These are phyloP conservation scores for Geosmithia putterillii DNA, from an alignment of 2,329 filamentous ascomycete species.

Conservation along the genomic window DNA sequence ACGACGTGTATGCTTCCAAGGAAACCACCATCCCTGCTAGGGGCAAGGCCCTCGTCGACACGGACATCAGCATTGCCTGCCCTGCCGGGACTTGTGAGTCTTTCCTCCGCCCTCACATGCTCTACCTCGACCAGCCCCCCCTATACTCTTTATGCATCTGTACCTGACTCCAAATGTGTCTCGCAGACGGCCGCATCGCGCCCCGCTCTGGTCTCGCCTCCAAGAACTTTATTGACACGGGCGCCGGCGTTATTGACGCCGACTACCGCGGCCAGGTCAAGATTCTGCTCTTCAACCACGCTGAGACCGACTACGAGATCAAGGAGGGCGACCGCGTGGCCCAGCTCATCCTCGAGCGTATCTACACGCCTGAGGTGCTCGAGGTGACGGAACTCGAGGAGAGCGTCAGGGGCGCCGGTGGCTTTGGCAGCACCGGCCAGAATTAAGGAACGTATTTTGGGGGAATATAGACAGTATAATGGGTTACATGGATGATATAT, in stretches of 20 bases:
- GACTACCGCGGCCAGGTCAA: constrained; percentile 94
- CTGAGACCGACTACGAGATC: constrained; percentile 68
- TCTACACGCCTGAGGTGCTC: constrained; percentile 84
- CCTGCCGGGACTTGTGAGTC: constrained; percentile 80
- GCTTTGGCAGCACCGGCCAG: constrained; percentile 76
- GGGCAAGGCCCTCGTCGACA: constrained; percentile 79
- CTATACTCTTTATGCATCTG: neutral
- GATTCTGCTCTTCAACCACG: constrained; percentile 89
- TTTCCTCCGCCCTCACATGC: neutral
- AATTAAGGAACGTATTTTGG: neutral
- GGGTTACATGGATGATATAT: neutral
- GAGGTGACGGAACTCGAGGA: constrained; percentile 82
- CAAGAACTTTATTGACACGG: constrained; percentile 94
- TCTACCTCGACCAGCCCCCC: neutral
- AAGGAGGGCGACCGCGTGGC: constrained; percentile 83
- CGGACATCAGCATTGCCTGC: constrained; percentile 82
- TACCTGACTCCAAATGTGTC: neutral
- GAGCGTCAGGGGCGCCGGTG: constrained; percentile 80
- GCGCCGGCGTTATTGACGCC: constrained; percentile 93
- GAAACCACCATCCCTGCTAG: constrained; percentile 65
- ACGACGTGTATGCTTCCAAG: constrained; percentile 78
- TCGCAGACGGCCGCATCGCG: constrained; percentile 71
- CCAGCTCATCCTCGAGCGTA: constrained; percentile 87
- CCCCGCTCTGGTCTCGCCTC: constrained; percentile 82
- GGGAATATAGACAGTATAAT: neutral